Base-by-base conservation (phyloP, 2,329 filamentous ascomycete genomes). In the Cadophora malorum region DNA sequence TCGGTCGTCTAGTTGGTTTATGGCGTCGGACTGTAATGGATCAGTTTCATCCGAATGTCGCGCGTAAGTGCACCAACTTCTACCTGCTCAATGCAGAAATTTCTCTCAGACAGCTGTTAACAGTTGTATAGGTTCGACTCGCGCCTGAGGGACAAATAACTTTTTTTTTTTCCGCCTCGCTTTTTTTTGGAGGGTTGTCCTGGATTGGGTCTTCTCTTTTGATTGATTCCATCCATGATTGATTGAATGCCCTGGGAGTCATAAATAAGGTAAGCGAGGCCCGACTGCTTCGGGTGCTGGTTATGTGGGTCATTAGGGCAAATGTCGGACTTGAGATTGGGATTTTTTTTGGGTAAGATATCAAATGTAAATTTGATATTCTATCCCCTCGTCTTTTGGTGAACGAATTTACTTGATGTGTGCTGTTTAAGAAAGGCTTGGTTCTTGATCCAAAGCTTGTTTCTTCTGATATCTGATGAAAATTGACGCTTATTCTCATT, bases 1-100 rank as follows among this genome's bases (percentile, higher is more conserved):
- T 62, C 64, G 64, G 64, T 66, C 64, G 67, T 69, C 67, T 69
- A 69, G 68, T 68, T 70, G 67, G 67, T 69, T 69, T 69, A 67
- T 67, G 65, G 65, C 67, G 67, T 67, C 62, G 45, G 67, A 59
- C 67, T 69, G 67, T 69, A 69, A 69, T 59, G 21, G 55, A 67
- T 64, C 55, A 67, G 64, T 53, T 33, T 58, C 45, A 69, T 59
- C 67, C 45, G 65, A 65, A 69, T 67, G 67, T 69, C 67, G 65
- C 67, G 67, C 67, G 66, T 67, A 67, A 63, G 65, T 67, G 65
- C 55, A 53, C 16, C 21, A 21, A 31, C 28, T 38, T 10, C 14
- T 38, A 21, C 35, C n/a, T n/a, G n/a, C n/a, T n/a, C n/a, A n/a
- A n/a, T n/a, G n/a, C n/a, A n/a, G 23, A 45, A 61, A 53, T 67